Evolutionary conservation across 1,284 basidiomycete species (phyloP).

Genomic region (Mycena sp.): DNA sequence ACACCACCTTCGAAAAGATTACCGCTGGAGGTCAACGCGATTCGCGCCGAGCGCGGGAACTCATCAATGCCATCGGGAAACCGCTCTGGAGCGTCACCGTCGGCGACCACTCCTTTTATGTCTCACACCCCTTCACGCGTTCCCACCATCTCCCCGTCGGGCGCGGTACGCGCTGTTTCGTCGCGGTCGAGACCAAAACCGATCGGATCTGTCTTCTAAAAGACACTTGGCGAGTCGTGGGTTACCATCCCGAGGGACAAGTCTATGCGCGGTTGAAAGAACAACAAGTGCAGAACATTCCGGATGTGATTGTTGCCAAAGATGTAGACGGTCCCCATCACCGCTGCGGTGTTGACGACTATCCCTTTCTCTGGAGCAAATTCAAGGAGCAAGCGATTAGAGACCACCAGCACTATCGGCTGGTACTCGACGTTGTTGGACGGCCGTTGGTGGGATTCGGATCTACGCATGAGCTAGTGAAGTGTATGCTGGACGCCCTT

Average conservation of each 20-base stretch:
- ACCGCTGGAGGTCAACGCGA: not conserved
- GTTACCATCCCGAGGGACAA: constrained; percentile 4
- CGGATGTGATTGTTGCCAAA: not conserved
- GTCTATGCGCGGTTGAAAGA: constrained; percentile 1
- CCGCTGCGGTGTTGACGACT: not conserved
- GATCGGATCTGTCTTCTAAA: not conserved
- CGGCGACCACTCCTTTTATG: constrained; percentile 3
- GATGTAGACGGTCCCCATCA: not conserved
- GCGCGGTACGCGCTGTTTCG: not conserved
- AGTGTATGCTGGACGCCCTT: constrained; percentile 2
- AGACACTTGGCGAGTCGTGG: not conserved
- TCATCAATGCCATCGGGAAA: constrained; percentile 9
- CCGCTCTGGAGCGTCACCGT: constrained; percentile 12
- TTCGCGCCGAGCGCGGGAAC: constrained; percentile 5
- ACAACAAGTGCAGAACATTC: not conserved
- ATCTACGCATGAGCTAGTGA: constrained; percentile 2
- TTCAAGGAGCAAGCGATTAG: not conserved
- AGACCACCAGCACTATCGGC: constrained; percentile 8
- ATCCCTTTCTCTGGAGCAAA: not conserved
- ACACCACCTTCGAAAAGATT: constrained; percentile 17
- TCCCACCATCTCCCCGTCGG: not conserved
- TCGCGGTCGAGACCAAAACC: not conserved
- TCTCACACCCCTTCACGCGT: not conserved
- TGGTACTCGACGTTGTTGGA: constrained; percentile 11
- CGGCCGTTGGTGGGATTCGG: not conserved